Conservation (phyloP, 768 basidiomycete genomes). For the Boletus rex-veris region DNA sequence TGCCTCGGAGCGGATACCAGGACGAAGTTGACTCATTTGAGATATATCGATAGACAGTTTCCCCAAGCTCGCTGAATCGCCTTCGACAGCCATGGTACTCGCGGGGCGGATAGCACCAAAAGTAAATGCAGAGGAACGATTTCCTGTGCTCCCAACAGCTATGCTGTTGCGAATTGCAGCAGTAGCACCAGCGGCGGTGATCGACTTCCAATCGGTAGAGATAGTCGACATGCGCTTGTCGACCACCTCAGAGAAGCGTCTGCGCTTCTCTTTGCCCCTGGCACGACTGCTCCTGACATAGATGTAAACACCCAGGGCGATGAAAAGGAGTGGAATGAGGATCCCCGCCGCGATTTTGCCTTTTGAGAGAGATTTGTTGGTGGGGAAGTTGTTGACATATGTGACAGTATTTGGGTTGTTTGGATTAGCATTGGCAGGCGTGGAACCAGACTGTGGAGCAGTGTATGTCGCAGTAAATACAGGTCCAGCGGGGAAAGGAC, state of each 20-base stretch:
- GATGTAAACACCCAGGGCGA: constrained; percentile 38
- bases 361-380: constrained; percentile 36
- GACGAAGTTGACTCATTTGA: constrained; percentile 46
- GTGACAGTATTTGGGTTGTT: constrained; percentile 35
- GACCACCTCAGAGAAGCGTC: constrained; percentile 59
- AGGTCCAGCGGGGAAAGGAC: constrained; percentile 60
- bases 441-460: constrained; percentile 36
- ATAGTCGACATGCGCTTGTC: constrained; percentile 86
- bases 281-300: constrained; percentile 56
- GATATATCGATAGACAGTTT: constrained; percentile 39
- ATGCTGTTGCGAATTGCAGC: constrained; percentile 73
- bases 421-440: constrained; percentile 42
- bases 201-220: constrained; percentile 71
- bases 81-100: constrained; percentile 44
- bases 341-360: constrained; percentile 67
- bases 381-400: constrained; percentile 37
- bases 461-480: constrained; percentile 64
- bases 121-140: constrained; percentile 48
- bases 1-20: constrained; percentile 50
- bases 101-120: constrained; percentile 55
- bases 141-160: constrained; percentile 38
- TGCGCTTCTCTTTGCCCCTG: constrained; percentile 48
- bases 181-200: constrained; percentile 64
- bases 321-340: constrained; percentile 59
- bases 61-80: constrained; percentile 32